phyloP scores from a whole-genome alignment of 495 filamentous ascomycete species.

The Aspergillus avenaceus region DNA sequence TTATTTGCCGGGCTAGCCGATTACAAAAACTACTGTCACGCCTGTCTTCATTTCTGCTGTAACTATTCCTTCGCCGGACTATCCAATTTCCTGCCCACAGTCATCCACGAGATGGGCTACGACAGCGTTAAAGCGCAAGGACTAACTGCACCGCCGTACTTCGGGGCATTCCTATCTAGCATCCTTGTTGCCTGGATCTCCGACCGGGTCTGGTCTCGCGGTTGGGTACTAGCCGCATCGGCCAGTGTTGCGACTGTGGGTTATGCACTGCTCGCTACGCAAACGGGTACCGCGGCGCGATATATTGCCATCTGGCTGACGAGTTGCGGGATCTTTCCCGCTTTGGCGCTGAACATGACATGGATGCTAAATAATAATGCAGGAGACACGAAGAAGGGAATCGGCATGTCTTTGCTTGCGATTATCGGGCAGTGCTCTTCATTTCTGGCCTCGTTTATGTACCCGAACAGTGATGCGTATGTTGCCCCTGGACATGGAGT shows the following conservation, averaged over 20 bases:
- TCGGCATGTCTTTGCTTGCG: slow-evolving; percentile 26
- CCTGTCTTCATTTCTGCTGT: slow-evolving; percentile 25
- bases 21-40: slow-evolving; percentile 29
- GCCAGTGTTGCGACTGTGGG: slow-evolving; percentile 58
- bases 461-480: too few relatives aligned
- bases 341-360: slow-evolving; percentile 57
- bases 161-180: slow-evolving; percentile 62
- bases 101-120: slow-evolving; percentile 67
- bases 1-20: slow-evolving; percentile 20
- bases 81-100: slow-evolving; percentile 72
- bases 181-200: slow-evolving; percentile 57
- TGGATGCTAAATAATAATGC: slow-evolving; percentile 65
- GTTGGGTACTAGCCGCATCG: slow-evolving; percentile 54
- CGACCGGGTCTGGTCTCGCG: slow-evolving; percentile 60
- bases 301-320: slow-evolving; percentile 63
- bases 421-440: slow-evolving; percentile 30
- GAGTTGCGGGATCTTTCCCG: slow-evolving; percentile 57
- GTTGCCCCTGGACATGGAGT: too few relatives aligned
- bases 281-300: slow-evolving; percentile 41
- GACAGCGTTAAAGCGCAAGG: slow-evolving; percentile 62
- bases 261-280: slow-evolving; percentile 59
- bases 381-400: slow-evolving; percentile 37
- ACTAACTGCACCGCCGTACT: slow-evolving; percentile 68
- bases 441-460: too few relatives aligned
- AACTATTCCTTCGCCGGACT: slow-evolving; percentile 35